These are phyloP conservation scores for Penicillium sp. DNA, from an alignment of 2,329 filamentous ascomycete species.

Conservation along the genomic window DNA sequence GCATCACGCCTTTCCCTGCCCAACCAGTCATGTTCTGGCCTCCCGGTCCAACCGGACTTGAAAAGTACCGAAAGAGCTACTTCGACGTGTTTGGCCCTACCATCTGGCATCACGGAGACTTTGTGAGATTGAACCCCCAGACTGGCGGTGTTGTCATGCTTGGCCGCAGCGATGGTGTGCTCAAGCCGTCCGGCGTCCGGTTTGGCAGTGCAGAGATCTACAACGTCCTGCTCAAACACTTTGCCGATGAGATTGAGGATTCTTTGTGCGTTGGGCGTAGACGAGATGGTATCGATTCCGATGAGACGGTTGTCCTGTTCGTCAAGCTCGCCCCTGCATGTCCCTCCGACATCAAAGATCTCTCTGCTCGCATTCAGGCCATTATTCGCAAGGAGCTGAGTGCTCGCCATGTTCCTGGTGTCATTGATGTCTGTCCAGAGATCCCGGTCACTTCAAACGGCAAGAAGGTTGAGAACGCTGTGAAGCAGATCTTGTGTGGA, in stretches of 20 bases:
- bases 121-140: slow-evolving; percentile 69
- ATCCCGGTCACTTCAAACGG: slow-evolving; percentile 93
- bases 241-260: slow-evolving; percentile 76
- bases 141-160: slow-evolving; percentile 88
- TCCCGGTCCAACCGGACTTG: slow-evolving; percentile 64
- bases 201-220: slow-evolving; percentile 97
- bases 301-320: slow-evolving; percentile 88
- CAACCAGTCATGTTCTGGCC: slow-evolving; percentile 87
- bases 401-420: slow-evolving; percentile 81
- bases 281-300: slow-evolving; percentile 66
- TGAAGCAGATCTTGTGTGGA: slow-evolving; percentile 93
- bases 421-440: slow-evolving; percentile 79
- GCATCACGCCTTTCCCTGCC: slow-evolving; percentile 81
- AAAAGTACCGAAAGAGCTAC: slow-evolving; percentile 81
- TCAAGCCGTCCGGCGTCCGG: slow-evolving; percentile 88
- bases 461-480: slow-evolving; percentile 96
- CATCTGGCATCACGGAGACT: slow-evolving; percentile 93
- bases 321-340: slow-evolving; percentile 65
- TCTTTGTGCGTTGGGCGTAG: slow-evolving; percentile 83
- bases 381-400: slow-evolving; percentile 77
- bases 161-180: slow-evolving; percentile 84
- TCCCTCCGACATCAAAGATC: slow-evolving; percentile 54
- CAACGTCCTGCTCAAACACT: slow-evolving; percentile 85
- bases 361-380: slow-evolving; percentile 66
- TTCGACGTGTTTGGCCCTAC: slow-evolving; percentile 75